Evolutionary conservation across 345 rosid species (phyloP), one percentile per base, ranked within the genome.

Genomic region (Luvunga scandens): DNA sequence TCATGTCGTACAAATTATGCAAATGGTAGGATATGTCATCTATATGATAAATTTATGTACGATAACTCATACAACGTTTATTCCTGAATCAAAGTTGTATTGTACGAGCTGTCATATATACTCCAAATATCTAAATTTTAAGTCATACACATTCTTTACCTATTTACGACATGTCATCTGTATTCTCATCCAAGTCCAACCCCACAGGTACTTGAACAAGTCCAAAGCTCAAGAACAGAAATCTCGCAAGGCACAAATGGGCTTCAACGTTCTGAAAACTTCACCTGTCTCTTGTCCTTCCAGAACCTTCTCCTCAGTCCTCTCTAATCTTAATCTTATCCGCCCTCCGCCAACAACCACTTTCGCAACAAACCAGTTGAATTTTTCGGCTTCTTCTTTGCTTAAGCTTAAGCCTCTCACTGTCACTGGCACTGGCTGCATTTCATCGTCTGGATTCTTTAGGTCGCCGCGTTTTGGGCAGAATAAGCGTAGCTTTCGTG

Each of bases 401-500:
- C 22, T 4, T 53, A 18, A 53, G 57, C 57, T 80, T 34, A 69
- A 76, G 61, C 81, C 73, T 19, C 10, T 56, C 67, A 66, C 77
- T 31, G 69, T 12, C 50, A 45, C 18, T 13, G 50, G 50, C 50
- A 45, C 18, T 45, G 50, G 18, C 42, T 83, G 79, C 56, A 7
- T 78, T 60, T 71, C 86, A 21, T 68, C 77, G 25, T 57, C 89
- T 72, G 80, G 79, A 28, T 78, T 55, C 9, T 36, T 70, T 3
- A 53, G 78, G 10, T 83, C 84, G 61, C 45, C 75, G 24, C 82
- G 7, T 56, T 64, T 79, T 45, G 81, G 7, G 71, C 73, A 25
- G 34, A 75, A 65, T 33, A 79, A 73, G 24, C 90, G 91, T 67
- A 33, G 85, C 72, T 87, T 88, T 50, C 93, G 85, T 50, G 82